Base-by-base conservation (phyloP, 192 early-diverging fungal species). In the Coemansia sp. region DNA sequence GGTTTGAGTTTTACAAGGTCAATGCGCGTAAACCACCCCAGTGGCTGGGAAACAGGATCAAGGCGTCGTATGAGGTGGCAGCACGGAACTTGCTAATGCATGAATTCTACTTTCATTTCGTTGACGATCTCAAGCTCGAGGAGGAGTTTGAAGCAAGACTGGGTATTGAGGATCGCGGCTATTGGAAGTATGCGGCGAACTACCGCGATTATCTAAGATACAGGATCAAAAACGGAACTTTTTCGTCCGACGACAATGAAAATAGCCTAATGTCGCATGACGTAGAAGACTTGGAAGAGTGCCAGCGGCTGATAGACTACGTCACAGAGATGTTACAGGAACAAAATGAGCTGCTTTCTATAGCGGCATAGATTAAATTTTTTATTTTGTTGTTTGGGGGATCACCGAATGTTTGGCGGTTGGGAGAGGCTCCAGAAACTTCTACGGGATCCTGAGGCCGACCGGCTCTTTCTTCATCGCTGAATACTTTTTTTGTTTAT, bases 141-240 rank as follows among this genome's bases (percentile, higher is more conserved):
- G 80, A 82, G 51, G 80, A 77, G 72, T 82, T 82, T 74, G 80
- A 82, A 57, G 50, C n/a, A 1, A 64, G 75, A 5, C 67, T 82
- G 34, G 80, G 80, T 1, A 65, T 82, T 48, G 46, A 64, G 21
- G 80, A 82, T 37, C 65, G 50, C 25, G 80, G 80, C 5, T 82
- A 82, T 66, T 74, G 72, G 72, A 31, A 68, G 10, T 82, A 70
- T 25, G 72, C 80, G 1, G 65, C 66, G 15, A 82, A 82, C 64
- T 74, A 82, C 63, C 80, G 80, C 41, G 75, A 82, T 23, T 82
- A 72, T 23, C 37, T 82, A 63, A 66, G 75, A 2, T 34, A 62
- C 59, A 68, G 67, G 63, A 64, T 82, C 63, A 74, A 70, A 31
- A 68, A 64, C 36, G 58, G 58, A 15, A 23, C 58, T 1, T 34